Base-by-base conservation (phyloP, 1,139 yeast species). In the Geotrichum histeridarum region DNA sequence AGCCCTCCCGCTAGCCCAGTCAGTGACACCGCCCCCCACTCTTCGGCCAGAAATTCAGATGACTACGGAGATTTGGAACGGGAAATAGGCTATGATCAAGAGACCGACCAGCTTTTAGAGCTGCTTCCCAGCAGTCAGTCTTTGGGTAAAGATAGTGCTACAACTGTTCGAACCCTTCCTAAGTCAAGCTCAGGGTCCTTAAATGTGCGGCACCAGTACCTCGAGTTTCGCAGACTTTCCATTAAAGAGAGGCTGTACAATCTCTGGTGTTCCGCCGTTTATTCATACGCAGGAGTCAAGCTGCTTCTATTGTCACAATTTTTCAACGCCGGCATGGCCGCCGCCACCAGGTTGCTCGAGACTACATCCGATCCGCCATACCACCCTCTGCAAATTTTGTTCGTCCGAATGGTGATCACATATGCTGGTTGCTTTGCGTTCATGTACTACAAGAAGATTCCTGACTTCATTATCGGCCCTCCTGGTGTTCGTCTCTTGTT, bases 341-440 rank as follows among this genome's bases (percentile, higher is more conserved):
- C 84, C 11, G 77, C 87, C 6, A 84, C 94, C 60, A 84, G 87
- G 65, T 70, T 88, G 27, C 71, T 88, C 50, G 86, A 83, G 57
- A 80, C 86, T 1, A 86, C 84, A 60, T 73, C 77, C 27, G 79
- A 76, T 54, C 75, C 75, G 1, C 84, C 85, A 7, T 78, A 87
- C 60, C 84, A 85, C 64, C 94, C 96, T 0, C 70, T 86, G 38
- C 95, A 88, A 68, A 84, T 88, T 53, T 72, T 90, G 44, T 80
- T 86, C 63, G 82, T 80, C 6, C 77, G 97, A 54, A 89, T 89
- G 96, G 57, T 73, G 33, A 78, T 88, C 57, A 90, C 96, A 0
- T 80, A 80, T 59, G 54, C 73, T 1, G 78, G 83, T 37, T 81
- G 90, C 58, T 61, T 81, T 48, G 57, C 72, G 1, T 83, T 81